phyloP scores from a whole-genome alignment of 805 yeast species.

The Metschnikowia gruessii region DNA sequence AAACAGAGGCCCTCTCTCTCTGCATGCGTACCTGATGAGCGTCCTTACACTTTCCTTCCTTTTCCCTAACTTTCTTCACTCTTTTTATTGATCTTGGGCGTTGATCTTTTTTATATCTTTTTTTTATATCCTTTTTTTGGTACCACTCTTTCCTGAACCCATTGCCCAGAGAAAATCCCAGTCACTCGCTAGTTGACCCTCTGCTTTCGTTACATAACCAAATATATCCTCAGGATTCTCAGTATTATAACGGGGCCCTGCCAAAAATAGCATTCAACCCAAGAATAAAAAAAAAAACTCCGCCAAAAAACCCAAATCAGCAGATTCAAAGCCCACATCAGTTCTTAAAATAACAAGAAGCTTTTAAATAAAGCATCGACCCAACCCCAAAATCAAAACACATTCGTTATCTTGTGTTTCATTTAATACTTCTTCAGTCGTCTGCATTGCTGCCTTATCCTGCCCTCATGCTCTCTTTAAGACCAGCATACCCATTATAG shows the following conservation, averaged over 20 bases:
- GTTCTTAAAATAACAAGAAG: background rate
- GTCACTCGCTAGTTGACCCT: background rate
- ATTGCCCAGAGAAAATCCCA: background rate
- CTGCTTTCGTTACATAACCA: background rate
- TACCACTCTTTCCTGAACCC: background rate
- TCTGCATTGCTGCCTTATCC: background rate
- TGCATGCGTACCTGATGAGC: slow-evolving; percentile 3
- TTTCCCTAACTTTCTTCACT: background rate
- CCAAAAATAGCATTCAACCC: slow-evolving; percentile 4
- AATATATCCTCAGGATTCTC: background rate
- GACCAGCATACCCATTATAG: background rate
- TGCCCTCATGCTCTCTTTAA: slow-evolving; percentile 5
- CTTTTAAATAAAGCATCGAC: background rate
- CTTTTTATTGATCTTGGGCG: background rate
- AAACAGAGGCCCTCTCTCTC: slow-evolving; percentile 2
- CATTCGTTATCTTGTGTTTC: background rate
- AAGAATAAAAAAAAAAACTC: background rate
- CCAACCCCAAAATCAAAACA: background rate
- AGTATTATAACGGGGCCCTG: background rate
- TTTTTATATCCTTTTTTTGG: too few relatives aligned
- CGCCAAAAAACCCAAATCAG: background rate
- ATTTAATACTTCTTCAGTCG: background rate
- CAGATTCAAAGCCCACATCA: background rate
- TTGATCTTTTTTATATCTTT: too few relatives aligned
- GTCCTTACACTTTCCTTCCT: slow-evolving; percentile 3